Conservation (phyloP, 352 stramenopile species). For the Pythium apleroticum region DNA sequence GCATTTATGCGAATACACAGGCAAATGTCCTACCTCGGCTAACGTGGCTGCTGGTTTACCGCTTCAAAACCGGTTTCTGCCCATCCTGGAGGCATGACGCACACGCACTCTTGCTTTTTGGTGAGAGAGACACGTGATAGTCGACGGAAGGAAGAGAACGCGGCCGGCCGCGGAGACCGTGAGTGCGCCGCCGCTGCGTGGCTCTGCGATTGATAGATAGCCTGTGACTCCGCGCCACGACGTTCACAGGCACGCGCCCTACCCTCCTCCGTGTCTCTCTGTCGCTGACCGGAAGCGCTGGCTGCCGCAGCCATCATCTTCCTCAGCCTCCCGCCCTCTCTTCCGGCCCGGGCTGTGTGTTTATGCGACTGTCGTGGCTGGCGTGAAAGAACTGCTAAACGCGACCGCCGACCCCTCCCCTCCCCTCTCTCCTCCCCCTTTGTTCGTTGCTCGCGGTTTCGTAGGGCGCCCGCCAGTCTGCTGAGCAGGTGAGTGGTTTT, state of each 20-base stretch:
- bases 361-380: conserved; percentile 18
- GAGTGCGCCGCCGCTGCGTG: conserved; percentile 9
- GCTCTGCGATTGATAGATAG: conserved; percentile 3
- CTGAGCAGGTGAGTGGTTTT: conserved; percentile 4
- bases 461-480: background rate
- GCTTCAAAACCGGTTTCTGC: background rate
- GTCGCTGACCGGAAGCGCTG: background rate
- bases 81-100: background rate
- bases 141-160: conserved; percentile 14
- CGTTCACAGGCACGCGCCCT: background rate
- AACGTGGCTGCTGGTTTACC: background rate
- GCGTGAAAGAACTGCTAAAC: conserved; percentile 8
- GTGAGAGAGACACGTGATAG: conserved; percentile 32
- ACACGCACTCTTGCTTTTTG: background rate
- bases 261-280: conserved; percentile 2
- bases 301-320: background rate
- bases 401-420: background rate
- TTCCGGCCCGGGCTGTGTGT: conserved; percentile 2
- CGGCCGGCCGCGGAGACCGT: background rate
- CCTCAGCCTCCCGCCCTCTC: background rate
- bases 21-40: background rate
- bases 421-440: background rate
- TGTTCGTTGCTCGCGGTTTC: background rate
- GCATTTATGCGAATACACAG: background rate
- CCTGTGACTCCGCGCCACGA: background rate